Conservation (phyloP, 306 rosid species). For the Rosa lucieae region DNA sequence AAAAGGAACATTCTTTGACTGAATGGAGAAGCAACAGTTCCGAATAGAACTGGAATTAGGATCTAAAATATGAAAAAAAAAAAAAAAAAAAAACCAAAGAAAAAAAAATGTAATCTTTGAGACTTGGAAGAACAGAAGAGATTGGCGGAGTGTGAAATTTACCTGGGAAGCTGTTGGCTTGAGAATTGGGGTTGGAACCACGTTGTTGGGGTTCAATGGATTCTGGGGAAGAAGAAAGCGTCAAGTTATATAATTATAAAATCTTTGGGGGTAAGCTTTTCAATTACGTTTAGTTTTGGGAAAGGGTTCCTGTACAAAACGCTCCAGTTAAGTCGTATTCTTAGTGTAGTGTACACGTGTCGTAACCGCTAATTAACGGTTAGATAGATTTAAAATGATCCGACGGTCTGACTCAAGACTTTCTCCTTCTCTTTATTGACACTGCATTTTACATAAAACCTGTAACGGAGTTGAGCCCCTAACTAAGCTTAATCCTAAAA, state of each 20-base stretch:
- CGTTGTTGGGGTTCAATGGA: neutral
- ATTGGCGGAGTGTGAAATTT: neutral
- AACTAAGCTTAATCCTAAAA: no score
- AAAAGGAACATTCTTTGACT: neutral
- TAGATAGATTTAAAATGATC: no score
- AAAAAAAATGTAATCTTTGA: neutral
- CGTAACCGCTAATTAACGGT: neutral
- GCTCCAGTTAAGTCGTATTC: neutral
- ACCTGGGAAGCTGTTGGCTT: neutral
- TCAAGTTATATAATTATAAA: neutral
- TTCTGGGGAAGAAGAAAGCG: neutral
- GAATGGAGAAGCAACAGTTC: neutral
- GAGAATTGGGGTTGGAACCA: neutral
- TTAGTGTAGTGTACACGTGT: neutral
- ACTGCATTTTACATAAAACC: no score
- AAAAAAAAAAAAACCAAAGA: no score
- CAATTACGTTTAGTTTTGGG: neutral
- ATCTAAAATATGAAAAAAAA: neutral
- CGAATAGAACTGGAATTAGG: neutral
- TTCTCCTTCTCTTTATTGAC: no score
- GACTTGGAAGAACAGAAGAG: neutral
- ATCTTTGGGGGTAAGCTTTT: neutral
- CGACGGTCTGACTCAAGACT: no score
- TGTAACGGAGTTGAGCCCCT: no score
- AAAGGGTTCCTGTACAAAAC: neutral